Evolutionary conservation across 2,329 filamentous ascomycete species (phyloP).

Genomic region (Penicillium rolfsii): DNA sequence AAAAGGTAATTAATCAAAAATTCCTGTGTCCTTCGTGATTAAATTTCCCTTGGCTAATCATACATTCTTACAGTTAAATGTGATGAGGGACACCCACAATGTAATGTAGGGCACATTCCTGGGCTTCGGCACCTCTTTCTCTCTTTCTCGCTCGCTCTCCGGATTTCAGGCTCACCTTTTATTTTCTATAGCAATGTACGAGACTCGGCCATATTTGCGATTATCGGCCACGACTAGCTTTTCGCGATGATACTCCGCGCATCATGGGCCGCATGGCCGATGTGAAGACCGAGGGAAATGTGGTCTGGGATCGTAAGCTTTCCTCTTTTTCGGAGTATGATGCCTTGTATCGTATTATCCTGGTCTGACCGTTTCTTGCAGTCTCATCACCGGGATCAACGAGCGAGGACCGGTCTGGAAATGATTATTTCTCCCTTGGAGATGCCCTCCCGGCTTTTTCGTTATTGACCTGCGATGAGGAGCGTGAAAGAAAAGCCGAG

Average conservation of each 20-base stretch:
- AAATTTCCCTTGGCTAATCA: constrained; percentile 18
- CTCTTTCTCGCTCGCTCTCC: background rate
- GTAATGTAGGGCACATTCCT: constrained; percentile 50
- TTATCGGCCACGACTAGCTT: constrained; percentile 60
- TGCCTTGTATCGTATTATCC: constrained; percentile 2
- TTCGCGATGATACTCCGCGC: constrained; percentile 57
- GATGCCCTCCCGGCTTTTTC: constrained; percentile 60
- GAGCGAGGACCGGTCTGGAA: constrained; percentile 30
- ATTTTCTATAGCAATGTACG: constrained; percentile 53
- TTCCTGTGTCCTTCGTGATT: background rate
- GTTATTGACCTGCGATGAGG: constrained; percentile 58
- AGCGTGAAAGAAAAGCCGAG: constrained; percentile 61
- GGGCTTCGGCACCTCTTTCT: constrained; percentile 1
- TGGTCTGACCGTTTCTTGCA: constrained; percentile 25
- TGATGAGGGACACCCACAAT: constrained; percentile 58
- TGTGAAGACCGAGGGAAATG: constrained; percentile 55
- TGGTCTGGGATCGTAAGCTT: constrained; percentile 60
- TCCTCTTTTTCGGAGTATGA: background rate
- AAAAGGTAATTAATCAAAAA: constrained; percentile 39
- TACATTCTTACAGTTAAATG: constrained; percentile 54
- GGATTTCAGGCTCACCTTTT: constrained; percentile 14
- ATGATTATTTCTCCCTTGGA: constrained; percentile 35
- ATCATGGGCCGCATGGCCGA: constrained; percentile 57
- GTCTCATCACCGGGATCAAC: constrained; percentile 35
- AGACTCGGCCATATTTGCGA: constrained; percentile 61